A percentile compares a stretch with the other conserved stretches of the same genome.
Conservation (phyloP, 2,329 filamentous ascomycete species). For the Colletotrichum sp. region DNA sequence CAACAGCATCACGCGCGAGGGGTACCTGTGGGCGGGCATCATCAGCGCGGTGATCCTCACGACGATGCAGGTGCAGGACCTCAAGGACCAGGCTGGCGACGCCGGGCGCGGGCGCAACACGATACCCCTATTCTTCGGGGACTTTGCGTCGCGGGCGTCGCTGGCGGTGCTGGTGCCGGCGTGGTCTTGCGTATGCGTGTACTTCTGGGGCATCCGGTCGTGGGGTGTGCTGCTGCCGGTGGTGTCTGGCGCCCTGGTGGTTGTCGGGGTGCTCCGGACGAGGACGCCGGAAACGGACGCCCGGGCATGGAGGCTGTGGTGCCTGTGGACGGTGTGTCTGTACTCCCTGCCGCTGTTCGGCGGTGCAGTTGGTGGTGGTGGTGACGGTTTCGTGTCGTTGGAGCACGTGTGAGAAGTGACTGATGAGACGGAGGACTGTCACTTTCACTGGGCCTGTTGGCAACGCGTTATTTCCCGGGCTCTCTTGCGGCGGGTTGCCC, state of each 20-base stretch:
- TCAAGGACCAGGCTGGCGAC: constrained; percentile 30
- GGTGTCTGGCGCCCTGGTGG: constrained; percentile 7
- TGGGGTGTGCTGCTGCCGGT: neutral
- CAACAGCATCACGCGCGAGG: constrained; percentile 9
- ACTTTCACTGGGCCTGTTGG: neutral
- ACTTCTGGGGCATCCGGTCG: constrained; percentile 4
- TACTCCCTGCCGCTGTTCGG: constrained; percentile 13
- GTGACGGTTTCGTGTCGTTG: constrained; percentile 17
- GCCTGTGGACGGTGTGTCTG: constrained; percentile 17
- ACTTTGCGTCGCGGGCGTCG: constrained; percentile 14
- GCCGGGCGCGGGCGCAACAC: constrained; percentile 28
- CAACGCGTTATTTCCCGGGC: neutral
- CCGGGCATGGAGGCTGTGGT: constrained; percentile 15
- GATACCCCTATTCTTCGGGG: constrained; percentile 30
- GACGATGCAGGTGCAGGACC: constrained; percentile 34
- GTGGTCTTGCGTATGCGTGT: constrained; percentile 3
- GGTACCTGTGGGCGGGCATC: constrained; percentile 26
- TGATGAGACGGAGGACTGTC: neutral
- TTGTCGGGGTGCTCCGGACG: neutral
- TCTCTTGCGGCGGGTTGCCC: neutral
- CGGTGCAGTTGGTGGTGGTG: neutral
- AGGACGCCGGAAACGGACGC: constrained; percentile 13
- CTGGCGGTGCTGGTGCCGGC: constrained; percentile 3
- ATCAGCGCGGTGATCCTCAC: constrained; percentile 28
- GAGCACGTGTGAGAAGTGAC: neutral